Evolutionary conservation across 2,329 filamentous ascomycete species (phyloP).

Genomic region (Cytospora schulzeri): DNA sequence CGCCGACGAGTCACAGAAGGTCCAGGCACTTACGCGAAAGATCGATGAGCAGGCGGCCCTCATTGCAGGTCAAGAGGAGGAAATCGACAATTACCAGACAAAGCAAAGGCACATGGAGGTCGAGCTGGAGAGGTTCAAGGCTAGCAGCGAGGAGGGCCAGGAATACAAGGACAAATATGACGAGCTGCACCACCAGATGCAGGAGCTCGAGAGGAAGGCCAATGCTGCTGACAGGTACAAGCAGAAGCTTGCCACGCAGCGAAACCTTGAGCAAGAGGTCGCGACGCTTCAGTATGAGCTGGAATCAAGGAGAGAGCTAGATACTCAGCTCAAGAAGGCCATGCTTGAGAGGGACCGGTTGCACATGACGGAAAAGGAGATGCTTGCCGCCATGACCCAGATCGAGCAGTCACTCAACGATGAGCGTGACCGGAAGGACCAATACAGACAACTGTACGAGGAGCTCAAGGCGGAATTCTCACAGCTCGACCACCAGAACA

Average conservation of each 20-base stretch:
- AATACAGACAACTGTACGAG: slow-evolving; percentile 35
- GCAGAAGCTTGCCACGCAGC: slow-evolving; percentile 62
- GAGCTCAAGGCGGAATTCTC: slow-evolving; percentile 42
- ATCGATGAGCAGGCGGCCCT: slow-evolving; percentile 70
- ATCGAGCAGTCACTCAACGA: slow-evolving; percentile 31
- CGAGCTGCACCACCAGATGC: slow-evolving; percentile 60
- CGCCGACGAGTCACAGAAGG: slow-evolving; percentile 53
- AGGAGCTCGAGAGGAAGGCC: slow-evolving; percentile 62
- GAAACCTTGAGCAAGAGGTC: slow-evolving; percentile 57
- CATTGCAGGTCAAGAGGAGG: slow-evolving; percentile 70
- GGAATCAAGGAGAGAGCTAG: slow-evolving; percentile 44
- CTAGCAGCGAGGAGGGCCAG: slow-evolving; percentile 51
- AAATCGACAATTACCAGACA: slow-evolving; percentile 56
- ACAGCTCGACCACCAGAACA: slow-evolving; percentile 47
- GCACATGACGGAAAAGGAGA: slow-evolving; percentile 34
- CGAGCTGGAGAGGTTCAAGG: slow-evolving; percentile 51
- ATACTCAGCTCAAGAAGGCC: slow-evolving; percentile 36
- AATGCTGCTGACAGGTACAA: slow-evolving; percentile 65
- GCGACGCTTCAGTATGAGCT: slow-evolving; percentile 57
- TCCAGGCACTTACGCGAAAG: slow-evolving; percentile 57
- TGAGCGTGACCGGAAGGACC: slow-evolving; percentile 34
- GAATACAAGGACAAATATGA: slow-evolving; percentile 61
- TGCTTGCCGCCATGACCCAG: slow-evolving; percentile 35
- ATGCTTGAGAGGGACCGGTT: slow-evolving; percentile 37
- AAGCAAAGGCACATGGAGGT: slow-evolving; percentile 49